Evolutionary conservation across 2,329 filamentous ascomycete genomes (phyloP), one percentile per base, ranked within the genome.

Genomic region (Allantophomopsis cytisporea): DNA sequence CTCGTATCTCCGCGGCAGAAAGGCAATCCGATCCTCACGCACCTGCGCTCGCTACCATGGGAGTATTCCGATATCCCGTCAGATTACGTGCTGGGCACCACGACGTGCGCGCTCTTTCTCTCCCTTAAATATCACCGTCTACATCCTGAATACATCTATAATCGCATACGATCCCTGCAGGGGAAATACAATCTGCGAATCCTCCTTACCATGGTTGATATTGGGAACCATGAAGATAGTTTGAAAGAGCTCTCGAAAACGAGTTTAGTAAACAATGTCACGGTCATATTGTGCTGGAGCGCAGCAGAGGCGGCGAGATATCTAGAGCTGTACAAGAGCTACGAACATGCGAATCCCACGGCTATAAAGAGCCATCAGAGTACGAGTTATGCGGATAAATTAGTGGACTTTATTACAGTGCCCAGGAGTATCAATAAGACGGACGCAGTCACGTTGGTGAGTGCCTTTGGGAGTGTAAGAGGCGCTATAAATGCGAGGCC

Each of bases 81-180:
- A 23, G 91, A 98, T 62, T 98, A 93, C 58, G 81, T 89, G 7
- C 68, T 96, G 36, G 89, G 91, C 0, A 57, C 73, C 33, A 94
- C 87, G 0, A 94, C 88, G 6, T 94, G 89, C 53, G 88, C 85
- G 1, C 69, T 98, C 5, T 98, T 96, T 56, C 66, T 98, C 33
- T 93, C 85, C 36, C 72, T 98, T 40, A 98, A 96, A 60, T 98
- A 98, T 60, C 91, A 98, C 60, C 85, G 89, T 20, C 71, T 98
- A 39, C 91, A 98, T 55, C 91, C 91, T 1, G 91, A 98, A 61
- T 98, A 98, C 65, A 86, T 98, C 52, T 96, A 96, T 64, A 87
- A 82, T 17, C 82, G 91, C 41, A 93, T 98, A 49, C 80, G 83
- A 39, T 76, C 79, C 37, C 67, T 98, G 4, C 83, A 83, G 38